Evolutionary conservation across 2,329 filamentous ascomycete genomes (phyloP).

Genomic region (Colletotrichum sp.): DNA sequence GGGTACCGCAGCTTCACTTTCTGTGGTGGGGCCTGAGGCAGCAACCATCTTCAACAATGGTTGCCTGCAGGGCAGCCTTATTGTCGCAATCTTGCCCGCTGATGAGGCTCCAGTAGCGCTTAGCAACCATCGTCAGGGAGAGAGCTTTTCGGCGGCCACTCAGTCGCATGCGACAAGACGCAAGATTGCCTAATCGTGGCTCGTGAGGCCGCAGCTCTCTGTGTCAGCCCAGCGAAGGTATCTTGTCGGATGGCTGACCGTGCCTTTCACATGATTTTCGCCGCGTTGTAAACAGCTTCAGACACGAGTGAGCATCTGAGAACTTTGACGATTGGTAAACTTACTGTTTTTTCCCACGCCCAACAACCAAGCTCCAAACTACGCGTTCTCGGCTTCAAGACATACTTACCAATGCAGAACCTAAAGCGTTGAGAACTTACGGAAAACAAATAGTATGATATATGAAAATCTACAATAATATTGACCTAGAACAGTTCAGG

Average conservation of each 20-base stretch:
- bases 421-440: neutral
- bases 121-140: neutral
- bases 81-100: neutral
- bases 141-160: fast-evolving
- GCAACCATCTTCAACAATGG: neutral
- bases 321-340: neutral
- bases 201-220: neutral
- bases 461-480: neutral
- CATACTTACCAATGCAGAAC: neutral
- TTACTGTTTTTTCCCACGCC: neutral
- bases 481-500: neutral
- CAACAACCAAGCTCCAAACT: neutral
- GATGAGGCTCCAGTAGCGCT: neutral
- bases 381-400: neutral
- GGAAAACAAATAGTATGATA: neutral
- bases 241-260: neutral
- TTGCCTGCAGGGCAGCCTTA: neutral
- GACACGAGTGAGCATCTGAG: neutral
- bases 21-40: neutral
- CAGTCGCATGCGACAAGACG: neutral
- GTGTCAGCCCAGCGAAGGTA: fast-evolving
- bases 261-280: neutral
- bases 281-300: neutral
- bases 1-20: neutral
- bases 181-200: neutral